Percentiles rank a stretch among this genome's conserved stretches.
phyloP scores from a whole-genome alignment of 2,329 filamentous ascomycete species.

The Fusarium sterilihyphosum region DNA sequence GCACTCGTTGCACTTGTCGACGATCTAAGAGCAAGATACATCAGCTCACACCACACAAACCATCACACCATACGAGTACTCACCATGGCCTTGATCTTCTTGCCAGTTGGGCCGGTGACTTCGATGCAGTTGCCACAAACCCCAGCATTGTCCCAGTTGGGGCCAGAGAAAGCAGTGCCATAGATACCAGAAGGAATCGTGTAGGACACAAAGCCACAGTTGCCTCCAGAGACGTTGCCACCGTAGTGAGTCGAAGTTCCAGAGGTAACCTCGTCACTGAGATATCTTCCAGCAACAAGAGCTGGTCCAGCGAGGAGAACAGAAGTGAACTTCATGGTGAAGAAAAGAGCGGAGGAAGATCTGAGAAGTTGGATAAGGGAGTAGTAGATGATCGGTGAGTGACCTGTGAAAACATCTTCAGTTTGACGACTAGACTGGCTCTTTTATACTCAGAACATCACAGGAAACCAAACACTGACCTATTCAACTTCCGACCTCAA shows the following conservation, averaged over 20 bases:
- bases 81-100: conserved; percentile 70
- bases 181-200: conserved; percentile 66
- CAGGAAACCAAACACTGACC: neutral
- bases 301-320: conserved; percentile 31
- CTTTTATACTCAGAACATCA: conserved; percentile 1
- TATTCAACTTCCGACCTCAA: neutral
- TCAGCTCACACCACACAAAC: neutral
- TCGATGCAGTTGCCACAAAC: conserved; percentile 71
- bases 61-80: neutral
- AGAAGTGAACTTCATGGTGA: conserved; percentile 38
- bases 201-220: conserved; percentile 71
- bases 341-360: neutral
- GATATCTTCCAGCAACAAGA: conserved; percentile 30
- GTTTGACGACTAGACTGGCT: neutral
- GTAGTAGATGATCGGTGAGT: neutral
- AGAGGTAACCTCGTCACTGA: conserved; percentile 17
- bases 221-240: conserved; percentile 66
- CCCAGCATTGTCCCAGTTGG: conserved; percentile 64
- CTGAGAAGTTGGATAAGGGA: neutral
- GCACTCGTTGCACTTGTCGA: conserved; percentile 58
- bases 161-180: conserved; percentile 69
- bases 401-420: neutral
- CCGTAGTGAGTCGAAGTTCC: conserved; percentile 60
- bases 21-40: conserved; percentile 45
- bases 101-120: conserved; percentile 66